Conservation (phyloP, 495 filamentous ascomycete species). For the Hyaloscypha finlandica region DNA sequence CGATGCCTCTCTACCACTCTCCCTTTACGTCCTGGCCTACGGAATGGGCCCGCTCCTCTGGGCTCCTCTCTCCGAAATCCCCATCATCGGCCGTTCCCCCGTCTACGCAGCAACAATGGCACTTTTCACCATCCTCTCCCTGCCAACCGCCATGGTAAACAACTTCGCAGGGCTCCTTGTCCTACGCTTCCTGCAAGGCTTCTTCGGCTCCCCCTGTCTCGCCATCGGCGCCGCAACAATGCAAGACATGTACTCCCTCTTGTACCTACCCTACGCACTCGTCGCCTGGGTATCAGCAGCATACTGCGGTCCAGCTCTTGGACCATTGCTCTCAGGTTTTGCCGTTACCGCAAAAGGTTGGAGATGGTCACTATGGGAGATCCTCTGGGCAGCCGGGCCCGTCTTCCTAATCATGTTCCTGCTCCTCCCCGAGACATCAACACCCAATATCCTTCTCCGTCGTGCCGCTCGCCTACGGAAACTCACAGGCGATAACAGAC, state of each 20-base stretch:
- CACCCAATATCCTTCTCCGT: slow-evolving; percentile 45
- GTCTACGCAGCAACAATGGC: slow-evolving; percentile 72
- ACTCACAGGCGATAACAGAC: slow-evolving; percentile 44
- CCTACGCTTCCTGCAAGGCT: slow-evolving; percentile 72
- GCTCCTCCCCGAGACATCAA: slow-evolving; percentile 49
- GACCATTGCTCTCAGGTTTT: slow-evolving; percentile 65
- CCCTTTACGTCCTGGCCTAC: slow-evolving; percentile 63
- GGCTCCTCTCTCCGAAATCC: slow-evolving; percentile 58
- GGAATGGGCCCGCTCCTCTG: slow-evolving; percentile 51
- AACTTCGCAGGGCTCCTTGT: slow-evolving; percentile 75
- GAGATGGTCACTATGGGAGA: slow-evolving; percentile 59
- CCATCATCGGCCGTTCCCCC: slow-evolving; percentile 60
- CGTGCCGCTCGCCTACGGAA: slow-evolving; percentile 45
- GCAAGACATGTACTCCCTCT: slow-evolving; percentile 71
- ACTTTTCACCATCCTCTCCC: slow-evolving; percentile 71
- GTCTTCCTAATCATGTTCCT: slow-evolving; percentile 48
- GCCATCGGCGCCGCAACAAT: slow-evolving; percentile 76
- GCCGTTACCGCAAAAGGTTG: slow-evolving; percentile 58
- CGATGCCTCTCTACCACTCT: slow-evolving; percentile 53
- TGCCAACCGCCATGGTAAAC: slow-evolving; percentile 72
- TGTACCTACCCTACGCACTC: slow-evolving; percentile 71
- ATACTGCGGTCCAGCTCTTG: slow-evolving; percentile 55
- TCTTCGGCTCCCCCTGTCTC: slow-evolving; percentile 75
- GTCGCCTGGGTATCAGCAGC: slow-evolving; percentile 57
- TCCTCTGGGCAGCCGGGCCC: slow-evolving; percentile 52